Base-by-base conservation (phyloP, 495 filamentous ascomycete species). In the Cladorrhinum samala region DNA sequence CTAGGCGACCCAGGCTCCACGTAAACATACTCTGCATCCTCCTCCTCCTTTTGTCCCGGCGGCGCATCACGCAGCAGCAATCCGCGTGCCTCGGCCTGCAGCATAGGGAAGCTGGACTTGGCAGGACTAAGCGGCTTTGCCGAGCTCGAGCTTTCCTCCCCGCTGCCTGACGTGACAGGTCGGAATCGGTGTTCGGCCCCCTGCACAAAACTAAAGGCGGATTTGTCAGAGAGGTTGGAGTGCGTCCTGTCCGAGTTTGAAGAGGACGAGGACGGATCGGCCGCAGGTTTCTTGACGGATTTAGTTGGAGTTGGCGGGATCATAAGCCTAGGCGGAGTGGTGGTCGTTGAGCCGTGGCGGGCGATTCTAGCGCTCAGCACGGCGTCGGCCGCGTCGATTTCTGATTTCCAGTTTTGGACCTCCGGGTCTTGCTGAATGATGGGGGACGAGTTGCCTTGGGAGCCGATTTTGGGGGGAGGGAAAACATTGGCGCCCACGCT, bases 61-160 rank as follows among this genome's bases (percentile, higher is more conserved):
- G n/a, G 24, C 6, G n/a, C 33, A 21, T 46, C 19, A 8, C 69
- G 68, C 2, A 73, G 58, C 20, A 92, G 77, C 23, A 91, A 69
- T 1, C 67, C 67, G 30, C 86, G 83, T 0, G 81, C 84, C 62
- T 92, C 85, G 8, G 77, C 75, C 56, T 85, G 86, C 9, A 84
- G 72, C 16, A 77, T 74, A 1, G 74, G 71, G 53, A 88, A 80
- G 17, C 76, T 78, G 14, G 81, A 81, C 16, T 76, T 75, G 6
- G 86, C 86, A 0, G 88, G 89, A 36, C 77, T 81, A 63, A 84
- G 90, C 45, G 79, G 85, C 20, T 82, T 82, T n/a, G 78, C 64
- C 13, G 62, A 65, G 62, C 54, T 64, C 27, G 66, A 68, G 45
- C 68, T 66, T 46, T 25, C 68, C 68, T 21, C 66, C 66, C 27